Percentiles rank a stretch among this genome's conserved stretches.
phyloP scores from a whole-genome alignment of 257 asterid species.

The Solanum paucissectum region DNA sequence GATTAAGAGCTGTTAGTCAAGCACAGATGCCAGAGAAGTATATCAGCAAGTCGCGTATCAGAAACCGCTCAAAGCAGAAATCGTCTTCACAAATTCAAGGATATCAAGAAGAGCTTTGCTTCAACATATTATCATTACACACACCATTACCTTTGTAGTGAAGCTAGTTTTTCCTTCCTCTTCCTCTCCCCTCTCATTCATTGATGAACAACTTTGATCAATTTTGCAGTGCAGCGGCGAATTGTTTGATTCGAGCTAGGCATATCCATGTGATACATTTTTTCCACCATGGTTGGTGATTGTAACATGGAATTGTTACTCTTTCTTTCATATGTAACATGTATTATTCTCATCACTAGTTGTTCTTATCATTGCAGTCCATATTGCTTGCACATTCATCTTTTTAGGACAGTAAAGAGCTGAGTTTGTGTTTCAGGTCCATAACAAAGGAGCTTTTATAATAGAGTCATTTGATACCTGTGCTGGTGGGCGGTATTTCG shows the following conservation, averaged over 20 bases:
- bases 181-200: neutral
- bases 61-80: constrained; percentile 27
- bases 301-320: neutral
- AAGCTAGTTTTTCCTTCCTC: neutral
- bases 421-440: neutral
- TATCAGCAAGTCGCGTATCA: constrained; percentile 12
- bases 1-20: constrained; percentile 27
- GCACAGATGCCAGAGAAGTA: constrained; percentile 7
- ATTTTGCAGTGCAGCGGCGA: constrained; percentile 32
- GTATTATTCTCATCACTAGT: neutral
- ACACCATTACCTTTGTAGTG: constrained; percentile 18
- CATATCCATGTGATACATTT: neutral
- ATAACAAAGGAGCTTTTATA: neutral
- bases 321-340: neutral
- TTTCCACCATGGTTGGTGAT: neutral
- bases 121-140: constrained; percentile 56
- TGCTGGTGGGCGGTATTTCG: neutral
- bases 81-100: constrained; percentile 7
- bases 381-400: neutral
- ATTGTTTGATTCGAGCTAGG: constrained; percentile 10
- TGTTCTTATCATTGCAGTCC: neutral
- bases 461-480: neutral
- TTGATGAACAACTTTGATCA: neutral
- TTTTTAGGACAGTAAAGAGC: neutral
- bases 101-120: constrained; percentile 16